Evolutionary conservation across 179 eudicot species (phyloP).

Genomic region (Pouteria campechiana): DNA sequence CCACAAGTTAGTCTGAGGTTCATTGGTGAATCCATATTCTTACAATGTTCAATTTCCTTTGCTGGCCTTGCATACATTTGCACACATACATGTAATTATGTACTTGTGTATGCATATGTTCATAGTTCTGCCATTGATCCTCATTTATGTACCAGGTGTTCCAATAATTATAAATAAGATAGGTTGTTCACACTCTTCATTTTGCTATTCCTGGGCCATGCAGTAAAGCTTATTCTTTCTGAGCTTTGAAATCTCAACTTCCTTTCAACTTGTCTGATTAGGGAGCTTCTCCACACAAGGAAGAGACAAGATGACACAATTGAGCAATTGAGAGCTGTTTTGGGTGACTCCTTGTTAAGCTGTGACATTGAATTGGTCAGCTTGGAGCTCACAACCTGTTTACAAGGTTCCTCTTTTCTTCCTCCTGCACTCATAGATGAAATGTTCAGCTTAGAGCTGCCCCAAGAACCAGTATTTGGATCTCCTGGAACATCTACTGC

Average conservation of each 20-base stretch:
- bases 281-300: constrained; percentile 70
- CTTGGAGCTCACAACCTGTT: constrained; percentile 40
- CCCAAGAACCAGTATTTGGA: constrained; percentile 15
- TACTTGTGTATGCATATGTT: no score
- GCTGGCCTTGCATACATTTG: no score
- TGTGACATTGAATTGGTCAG: constrained; percentile 66
- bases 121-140: no score
- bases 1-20: no score
- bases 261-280: constrained; percentile 2
- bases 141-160: no score
- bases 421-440: constrained; percentile 43
- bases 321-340: constrained; percentile 21
- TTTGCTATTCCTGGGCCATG: no score
- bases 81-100: no score
- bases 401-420: constrained; percentile 44
- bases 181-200: no score
- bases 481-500: constrained; percentile 13
- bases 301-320: constrained; percentile 55
- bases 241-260: neutral
- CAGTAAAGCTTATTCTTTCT: no score
- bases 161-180: no score
- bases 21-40: no score
- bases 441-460: constrained; percentile 26
- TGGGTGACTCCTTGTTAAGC: constrained; percentile 40
- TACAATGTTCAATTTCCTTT: no score